Conservation (phyloP, 768 basidiomycete genomes). For the Leccinum disarticulatum region DNA sequence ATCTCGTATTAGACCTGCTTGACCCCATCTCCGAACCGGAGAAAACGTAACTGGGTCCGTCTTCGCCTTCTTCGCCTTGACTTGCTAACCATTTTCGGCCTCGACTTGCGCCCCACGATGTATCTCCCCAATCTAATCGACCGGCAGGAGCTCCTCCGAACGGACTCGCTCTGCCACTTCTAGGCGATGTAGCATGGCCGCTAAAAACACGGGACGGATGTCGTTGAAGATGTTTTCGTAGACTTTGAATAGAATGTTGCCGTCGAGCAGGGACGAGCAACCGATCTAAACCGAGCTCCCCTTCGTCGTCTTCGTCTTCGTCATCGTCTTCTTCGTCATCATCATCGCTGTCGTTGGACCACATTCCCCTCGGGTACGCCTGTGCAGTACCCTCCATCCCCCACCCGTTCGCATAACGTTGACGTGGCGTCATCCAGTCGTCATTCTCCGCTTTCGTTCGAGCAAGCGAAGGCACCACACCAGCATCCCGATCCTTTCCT, state of each 20-base stretch:
- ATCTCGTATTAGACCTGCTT: conserved; percentile 25
- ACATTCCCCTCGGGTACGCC: conserved; percentile 15
- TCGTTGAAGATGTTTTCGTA: conserved; percentile 58
- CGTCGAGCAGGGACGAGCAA: conserved; percentile 70
- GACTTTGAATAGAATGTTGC: conserved; percentile 71
- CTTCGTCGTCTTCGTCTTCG: conserved; percentile 46
- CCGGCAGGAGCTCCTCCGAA: conserved; percentile 10
- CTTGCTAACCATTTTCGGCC: conserved; percentile 28
- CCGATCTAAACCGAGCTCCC: conserved; percentile 63
- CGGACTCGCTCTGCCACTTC: conserved; percentile 19
- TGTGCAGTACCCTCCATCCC: conserved; percentile 25
- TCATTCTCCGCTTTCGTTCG: conserved; percentile 61
- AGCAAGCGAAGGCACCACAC: conserved; percentile 60
- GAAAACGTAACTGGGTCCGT: conserved; percentile 26
- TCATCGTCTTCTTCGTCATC: conserved; percentile 38
- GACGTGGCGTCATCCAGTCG: conserved; percentile 42
- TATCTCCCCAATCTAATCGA: conserved; percentile 18
- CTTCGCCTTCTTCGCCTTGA: conserved; percentile 30
- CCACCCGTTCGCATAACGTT: conserved; percentile 35
- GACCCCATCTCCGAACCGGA: conserved; percentile 19
- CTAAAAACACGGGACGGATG: conserved; percentile 5
- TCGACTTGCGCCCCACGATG: conserved; percentile 22
- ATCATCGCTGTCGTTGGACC: conserved; percentile 30
- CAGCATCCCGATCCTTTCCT: conserved; percentile 32
- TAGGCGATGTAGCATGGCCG: conserved; percentile 19